phyloP scores from a whole-genome alignment of 106 monocot genomes.

The Dioscorea zingiberensis region DNA sequence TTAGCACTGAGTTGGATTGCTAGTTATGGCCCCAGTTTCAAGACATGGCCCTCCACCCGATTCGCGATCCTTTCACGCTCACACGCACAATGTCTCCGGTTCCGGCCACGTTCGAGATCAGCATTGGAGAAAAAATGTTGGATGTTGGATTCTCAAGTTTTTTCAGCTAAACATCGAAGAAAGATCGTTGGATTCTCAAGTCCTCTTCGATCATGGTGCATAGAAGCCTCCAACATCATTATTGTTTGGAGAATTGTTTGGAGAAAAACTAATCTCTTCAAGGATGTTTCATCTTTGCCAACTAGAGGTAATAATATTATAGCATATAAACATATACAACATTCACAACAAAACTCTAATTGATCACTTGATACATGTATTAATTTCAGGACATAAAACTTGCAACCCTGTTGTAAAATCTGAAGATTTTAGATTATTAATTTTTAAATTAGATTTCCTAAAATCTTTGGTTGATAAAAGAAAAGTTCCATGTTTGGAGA shows the following conservation, averaged over 20 bases:
- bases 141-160: too few species aligned
- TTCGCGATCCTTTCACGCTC: conserved; percentile 29
- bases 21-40: conserved; percentile 53
- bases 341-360: background rate
- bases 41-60: conserved; percentile 35
- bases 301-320: background rate
- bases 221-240: background rate
- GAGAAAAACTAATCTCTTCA: background rate
- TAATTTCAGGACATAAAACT: background rate
- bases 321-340: background rate
- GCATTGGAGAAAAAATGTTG: too few species aligned
- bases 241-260: too few species aligned
- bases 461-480: too few species aligned
- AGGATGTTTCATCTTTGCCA: background rate
- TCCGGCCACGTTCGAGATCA: conserved; percentile 43
- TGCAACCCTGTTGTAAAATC: background rate
- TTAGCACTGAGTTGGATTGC: conserved; percentile 39
- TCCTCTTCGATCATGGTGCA: background rate
- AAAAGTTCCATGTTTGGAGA: too few species aligned
- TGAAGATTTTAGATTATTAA: too few species aligned
- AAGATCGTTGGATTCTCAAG: background rate
- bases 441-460: too few species aligned
- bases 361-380: background rate
- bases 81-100: conserved; percentile 33
- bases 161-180: background rate